Evolutionary conservation across 192 early-diverging fungal genomes (phyloP).

Genomic region (Podila verticillata): DNA sequence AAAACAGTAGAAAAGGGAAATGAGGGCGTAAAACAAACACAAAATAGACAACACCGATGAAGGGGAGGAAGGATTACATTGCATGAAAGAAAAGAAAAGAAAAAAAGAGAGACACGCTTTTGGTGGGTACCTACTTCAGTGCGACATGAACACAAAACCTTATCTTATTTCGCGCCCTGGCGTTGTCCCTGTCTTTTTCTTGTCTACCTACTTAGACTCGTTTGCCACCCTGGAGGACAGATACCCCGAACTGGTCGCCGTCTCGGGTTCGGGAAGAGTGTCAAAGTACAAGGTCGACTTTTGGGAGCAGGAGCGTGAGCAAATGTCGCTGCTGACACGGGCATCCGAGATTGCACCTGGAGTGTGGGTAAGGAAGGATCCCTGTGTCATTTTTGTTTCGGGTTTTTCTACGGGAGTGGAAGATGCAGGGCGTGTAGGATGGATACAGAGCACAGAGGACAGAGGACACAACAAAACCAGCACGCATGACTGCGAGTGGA

Average conservation of each 20-base stretch:
- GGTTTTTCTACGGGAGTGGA: too few relatives aligned
- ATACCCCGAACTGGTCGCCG: conserved; percentile 49
- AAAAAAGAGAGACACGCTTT: not conserved
- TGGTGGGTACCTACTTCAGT: not conserved
- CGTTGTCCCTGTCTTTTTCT: not conserved
- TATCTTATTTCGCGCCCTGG: too few relatives aligned
- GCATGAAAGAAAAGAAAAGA: conserved; percentile 5
- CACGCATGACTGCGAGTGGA: too few relatives aligned
- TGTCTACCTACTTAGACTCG: conserved; percentile 42
- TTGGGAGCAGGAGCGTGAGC: conserved; percentile 59
- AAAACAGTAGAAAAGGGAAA: not conserved
- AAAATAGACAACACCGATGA: not conserved
- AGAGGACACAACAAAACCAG: too few relatives aligned
- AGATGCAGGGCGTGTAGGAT: too few relatives aligned
- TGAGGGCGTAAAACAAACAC: conserved; percentile 26
- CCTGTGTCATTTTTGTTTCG: too few relatives aligned
- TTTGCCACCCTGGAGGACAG: conserved; percentile 54
- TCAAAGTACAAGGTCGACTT: conserved; percentile 58
- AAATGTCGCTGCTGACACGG: conserved; percentile 59
- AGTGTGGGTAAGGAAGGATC: conserved; percentile 66
- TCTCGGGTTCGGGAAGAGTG: conserved; percentile 33
- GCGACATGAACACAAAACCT: not conserved
- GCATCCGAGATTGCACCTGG: conserved; percentile 57
- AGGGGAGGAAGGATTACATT: not conserved
- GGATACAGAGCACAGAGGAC: too few relatives aligned